Evolutionary conservation across 305 asterid genomes (phyloP).

Genomic region (Lippia alba): DNA sequence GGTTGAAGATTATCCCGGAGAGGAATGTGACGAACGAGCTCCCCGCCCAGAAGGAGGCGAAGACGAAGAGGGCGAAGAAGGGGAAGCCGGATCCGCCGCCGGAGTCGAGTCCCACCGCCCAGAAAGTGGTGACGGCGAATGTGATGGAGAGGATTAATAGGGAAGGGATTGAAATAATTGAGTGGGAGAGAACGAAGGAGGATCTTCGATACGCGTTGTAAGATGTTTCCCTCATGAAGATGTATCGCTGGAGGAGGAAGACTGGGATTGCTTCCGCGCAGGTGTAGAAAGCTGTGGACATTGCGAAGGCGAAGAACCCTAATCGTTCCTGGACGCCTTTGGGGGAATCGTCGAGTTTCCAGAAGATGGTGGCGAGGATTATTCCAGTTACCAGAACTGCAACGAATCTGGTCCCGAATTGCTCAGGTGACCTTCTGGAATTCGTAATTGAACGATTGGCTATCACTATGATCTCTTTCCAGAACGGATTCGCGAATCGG

Average conservation of each 20-base stretch:
- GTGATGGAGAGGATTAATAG: conserved; percentile 43
- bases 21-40: conserved; percentile 68
- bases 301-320: conserved; percentile 73
- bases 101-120: conserved; percentile 55
- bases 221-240: conserved; percentile 67
- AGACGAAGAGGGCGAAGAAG: conserved; percentile 48
- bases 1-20: conserved; percentile 49
- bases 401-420: conserved; percentile 66
- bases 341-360: conserved; percentile 65
- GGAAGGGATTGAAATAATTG: conserved; percentile 54
- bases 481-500: conserved; percentile 69
- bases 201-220: conserved; percentile 69
- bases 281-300: conserved; percentile 68
- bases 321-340: conserved; percentile 77
- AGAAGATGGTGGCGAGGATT: conserved; percentile 73
- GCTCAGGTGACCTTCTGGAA: conserved; percentile 75
- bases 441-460: conserved; percentile 68
- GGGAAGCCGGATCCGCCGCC: conserved; percentile 46
- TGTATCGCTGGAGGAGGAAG: conserved; percentile 59
- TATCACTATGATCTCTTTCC: conserved; percentile 75
- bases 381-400: conserved; percentile 70
- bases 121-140: conserved; percentile 53
- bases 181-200: conserved; percentile 59
- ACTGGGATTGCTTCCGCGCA: conserved; percentile 69
- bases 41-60: conserved; percentile 68